phyloP scores from a whole-genome alignment of 345 rosid genomes.

The Syzygium oleosum region DNA sequence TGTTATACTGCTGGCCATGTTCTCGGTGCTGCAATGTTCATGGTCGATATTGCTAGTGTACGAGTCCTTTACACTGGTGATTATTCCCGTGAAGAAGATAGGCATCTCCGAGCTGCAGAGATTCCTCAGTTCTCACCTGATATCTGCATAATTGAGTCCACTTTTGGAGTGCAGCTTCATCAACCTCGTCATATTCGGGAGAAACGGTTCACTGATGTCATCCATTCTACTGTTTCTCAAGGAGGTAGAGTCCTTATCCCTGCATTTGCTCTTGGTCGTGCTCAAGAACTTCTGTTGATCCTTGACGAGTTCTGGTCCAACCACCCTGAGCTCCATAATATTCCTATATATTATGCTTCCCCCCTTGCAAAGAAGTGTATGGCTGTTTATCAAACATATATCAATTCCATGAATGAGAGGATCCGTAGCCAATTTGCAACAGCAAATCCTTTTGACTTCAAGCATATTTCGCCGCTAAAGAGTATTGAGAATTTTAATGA shows the following conservation, averaged over 20 bases:
- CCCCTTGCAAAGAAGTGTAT: constrained; percentile 96
- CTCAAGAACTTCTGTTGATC: constrained; percentile 75
- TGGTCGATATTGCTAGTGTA: constrained; percentile 95
- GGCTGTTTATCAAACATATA: constrained; percentile 95
- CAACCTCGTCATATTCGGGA: constrained; percentile 80
- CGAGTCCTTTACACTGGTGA: constrained; percentile 93
- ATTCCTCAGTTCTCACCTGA: constrained; percentile 96
- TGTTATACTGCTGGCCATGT: constrained; percentile 99
- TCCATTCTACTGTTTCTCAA: constrained; percentile 77
- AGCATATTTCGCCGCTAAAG: constrained; percentile 69
- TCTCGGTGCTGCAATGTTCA: constrained; percentile 98
- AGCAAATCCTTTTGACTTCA: constrained; percentile 90
- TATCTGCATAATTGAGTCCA: constrained; percentile 88
- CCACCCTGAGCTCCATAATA: constrained; percentile 82
- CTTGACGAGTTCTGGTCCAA: constrained; percentile 88
- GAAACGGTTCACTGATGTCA: constrained; percentile 91
- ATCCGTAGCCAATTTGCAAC: constrained; percentile 84
- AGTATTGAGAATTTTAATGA: constrained; percentile 85
- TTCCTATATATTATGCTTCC: constrained; percentile 90
- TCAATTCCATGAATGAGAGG: constrained; percentile 91
- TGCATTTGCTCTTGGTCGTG: constrained; percentile 78
- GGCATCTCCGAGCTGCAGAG: constrained; percentile 96
- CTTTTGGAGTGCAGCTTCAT: constrained; percentile 95
- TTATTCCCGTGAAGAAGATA: constrained; percentile 90
- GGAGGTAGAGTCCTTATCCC: constrained; percentile 94